Evolutionary conservation across 2,329 filamentous ascomycete species (phyloP), one percentile per base, ranked within the genome.

Genomic region (Claviceps lovelessii): DNA sequence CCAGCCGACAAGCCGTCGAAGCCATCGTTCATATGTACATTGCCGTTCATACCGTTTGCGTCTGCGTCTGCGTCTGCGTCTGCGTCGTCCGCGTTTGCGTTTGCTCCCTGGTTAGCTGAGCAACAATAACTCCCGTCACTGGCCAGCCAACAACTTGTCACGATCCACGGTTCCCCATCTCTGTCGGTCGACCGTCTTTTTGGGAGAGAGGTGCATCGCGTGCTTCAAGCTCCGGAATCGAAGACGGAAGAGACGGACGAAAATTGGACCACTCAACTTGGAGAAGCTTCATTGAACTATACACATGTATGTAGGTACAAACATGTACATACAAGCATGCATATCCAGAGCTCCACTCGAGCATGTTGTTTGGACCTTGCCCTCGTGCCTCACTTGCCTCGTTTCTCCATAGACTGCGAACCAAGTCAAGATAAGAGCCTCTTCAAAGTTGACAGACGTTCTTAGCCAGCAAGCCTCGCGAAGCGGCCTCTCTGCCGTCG

Each of bases 61-160:
- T 23, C 23, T 23, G 23, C 23, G 23, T 23, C 23, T 23, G 23
- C 23, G 23, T 23, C 23, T 23, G 23, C 23, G 23, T 23, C 23
- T 23, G 23, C 23, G 23, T 23, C 23, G 23, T 23, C 23, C 23
- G 23, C 31, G 39, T 41, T 41, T 41, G 39, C 39, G 39, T 41
- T 41, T 41, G 39, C 39, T 41, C 7, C 39, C 46, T 49, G 49
- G 35, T 55, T 44, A 55, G 54, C 49, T 55, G 49, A 52, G 54
- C 54, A 29, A 29, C 35, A 39, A 52, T 29, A 19, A 45, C 10
- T 37, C 29, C 19, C 35, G n/a, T 47, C 31, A 41, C 35, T 50
- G 35, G 35, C 44, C 54, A 45, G 33, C 54, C 42, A 44, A 50
- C 28, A 42, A 35, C 29, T 46, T 47, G 11, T 49, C 54, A 49